These are phyloP conservation scores for Macrolepiota fuliginosa DNA, from an alignment of 768 basidiomycete species.

Conservation along the genomic window DNA sequence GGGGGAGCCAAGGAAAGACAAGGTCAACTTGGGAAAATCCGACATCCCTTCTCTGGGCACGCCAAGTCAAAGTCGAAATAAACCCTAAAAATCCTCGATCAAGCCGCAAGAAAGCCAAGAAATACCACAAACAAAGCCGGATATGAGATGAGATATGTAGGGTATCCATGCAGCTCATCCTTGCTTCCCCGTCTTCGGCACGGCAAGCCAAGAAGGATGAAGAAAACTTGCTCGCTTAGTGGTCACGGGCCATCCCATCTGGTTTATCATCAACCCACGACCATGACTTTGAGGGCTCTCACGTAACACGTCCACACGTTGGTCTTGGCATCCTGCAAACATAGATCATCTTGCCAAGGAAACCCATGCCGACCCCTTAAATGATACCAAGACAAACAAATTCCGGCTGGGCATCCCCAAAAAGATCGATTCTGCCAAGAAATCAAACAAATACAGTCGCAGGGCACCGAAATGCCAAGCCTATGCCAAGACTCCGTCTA, in stretches of 20 bases:
- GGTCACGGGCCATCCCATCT: neutral
- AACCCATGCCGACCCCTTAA: conserved; percentile 11
- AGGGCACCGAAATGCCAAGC: neutral
- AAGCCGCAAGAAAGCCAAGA: conserved; percentile 23
- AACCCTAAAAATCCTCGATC: neutral
- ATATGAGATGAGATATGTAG: neutral
- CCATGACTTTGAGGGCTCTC: neutral
- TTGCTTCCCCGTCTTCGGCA: neutral
- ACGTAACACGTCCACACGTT: neutral
- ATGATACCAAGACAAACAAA: conserved; percentile 18
- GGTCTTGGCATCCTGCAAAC: conserved; percentile 9
- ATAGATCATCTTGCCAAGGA: conserved; percentile 17
- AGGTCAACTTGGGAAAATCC: neutral
- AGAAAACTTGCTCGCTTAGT: neutral
- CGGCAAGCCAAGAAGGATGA: neutral
- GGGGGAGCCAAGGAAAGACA: neutral
- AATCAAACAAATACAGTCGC: neutral
- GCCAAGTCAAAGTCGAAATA: neutral
- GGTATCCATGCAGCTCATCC: neutral
- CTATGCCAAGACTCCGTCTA: conserved; percentile 6
- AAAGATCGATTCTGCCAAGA: neutral
- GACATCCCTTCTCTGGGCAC: neutral
- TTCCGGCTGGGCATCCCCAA: conserved; percentile 12
- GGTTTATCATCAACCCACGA: neutral
- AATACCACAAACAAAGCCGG: conserved; percentile 20